Base-by-base conservation (phyloP, 352 stramenopile species). In the Globisporangium cederbergense region DNA sequence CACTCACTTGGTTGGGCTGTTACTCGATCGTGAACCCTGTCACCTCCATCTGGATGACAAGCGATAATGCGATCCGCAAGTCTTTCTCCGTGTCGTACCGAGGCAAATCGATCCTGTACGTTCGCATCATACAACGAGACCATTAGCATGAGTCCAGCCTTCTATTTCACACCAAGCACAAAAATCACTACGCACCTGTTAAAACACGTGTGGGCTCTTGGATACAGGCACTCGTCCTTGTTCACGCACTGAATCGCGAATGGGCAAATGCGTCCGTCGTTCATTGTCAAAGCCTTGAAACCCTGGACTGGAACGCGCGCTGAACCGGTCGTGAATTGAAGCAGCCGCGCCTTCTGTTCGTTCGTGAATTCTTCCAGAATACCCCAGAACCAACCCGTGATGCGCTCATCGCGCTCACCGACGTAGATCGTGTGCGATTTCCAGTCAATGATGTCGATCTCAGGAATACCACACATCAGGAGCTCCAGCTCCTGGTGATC, bases 241-340 rank as follows among this genome's bases (percentile, higher is more conserved):
- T 28, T 78, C n/a, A 96, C 84, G 58, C 81, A 91, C 72, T 96
- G 82, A 66, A 95, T 93, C 42, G 86, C 83, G 70, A 93, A 96
- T 32, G 77, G 85, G 66, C 83, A 94, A 64, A 96, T 96, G 51
- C 87, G 85, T 16, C 87, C 87, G 47, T 96, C 87, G 66, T 95
- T 90, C 79, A 93, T 95, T 1, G 88, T 95, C 60, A 96, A 64
- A 16, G 84, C 86, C 75, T 95, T 93, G 71, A 94, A 95, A 22
- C 84, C 83, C 73, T 95, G 83, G 4, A 96, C 85, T 18, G 86
- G 84, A 0, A 99, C 97, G 30, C 98, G 97, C 0, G 91, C 92
- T 46, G 95, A 99, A 9, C 97, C 97, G 0, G 97, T 99, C 25
- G 98, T 98, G 69, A 99, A 99, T 74, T 99, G 97, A 20, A 99